Evolutionary conservation across 352 stramenopile genomes (phyloP).

Genomic region (Phytophthora fragariae): DNA sequence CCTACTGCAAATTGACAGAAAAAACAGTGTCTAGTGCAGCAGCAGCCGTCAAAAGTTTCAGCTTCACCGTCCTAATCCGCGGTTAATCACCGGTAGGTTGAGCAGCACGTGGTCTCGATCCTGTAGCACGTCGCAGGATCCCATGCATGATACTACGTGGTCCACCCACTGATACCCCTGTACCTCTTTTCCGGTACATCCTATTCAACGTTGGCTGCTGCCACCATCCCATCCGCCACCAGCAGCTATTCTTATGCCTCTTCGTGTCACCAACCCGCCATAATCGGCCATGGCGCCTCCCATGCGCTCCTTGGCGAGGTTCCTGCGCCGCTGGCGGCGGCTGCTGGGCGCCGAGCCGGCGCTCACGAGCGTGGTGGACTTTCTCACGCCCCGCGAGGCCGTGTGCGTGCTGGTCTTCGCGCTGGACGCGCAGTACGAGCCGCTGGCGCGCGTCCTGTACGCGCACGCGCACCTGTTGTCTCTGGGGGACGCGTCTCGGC

Average conservation of each 20-base stretch:
- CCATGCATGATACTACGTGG: background rate
- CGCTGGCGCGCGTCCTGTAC: conserved; percentile 41
- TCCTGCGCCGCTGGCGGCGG: conserved; percentile 31
- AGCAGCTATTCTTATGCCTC: background rate
- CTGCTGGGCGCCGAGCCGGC: conserved; percentile 31
- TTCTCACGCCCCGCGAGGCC: conserved; percentile 36
- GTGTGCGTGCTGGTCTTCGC: conserved; percentile 45
- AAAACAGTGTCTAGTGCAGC: no score
- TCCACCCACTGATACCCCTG: background rate
- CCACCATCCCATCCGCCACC: background rate
- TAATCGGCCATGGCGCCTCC: conserved; percentile 6
- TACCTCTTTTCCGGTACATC: background rate
- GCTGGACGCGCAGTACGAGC: conserved; percentile 37
- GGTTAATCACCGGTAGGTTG: no score
- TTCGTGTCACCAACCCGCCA: background rate
- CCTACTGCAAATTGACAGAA: no score
- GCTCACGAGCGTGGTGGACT: conserved; percentile 30
- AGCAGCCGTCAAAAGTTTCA: no score
- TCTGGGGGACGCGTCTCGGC: conserved; percentile 32
- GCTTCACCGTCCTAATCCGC: no score
- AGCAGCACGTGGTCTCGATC: no score
- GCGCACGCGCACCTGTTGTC: conserved; percentile 38
- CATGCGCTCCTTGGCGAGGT: background rate
- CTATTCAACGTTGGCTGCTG: background rate
- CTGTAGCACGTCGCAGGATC: no score